These are phyloP conservation scores for Lizonia empirigonia DNA, from an alignment of 2,329 filamentous ascomycete species.

Conservation along the genomic window DNA sequence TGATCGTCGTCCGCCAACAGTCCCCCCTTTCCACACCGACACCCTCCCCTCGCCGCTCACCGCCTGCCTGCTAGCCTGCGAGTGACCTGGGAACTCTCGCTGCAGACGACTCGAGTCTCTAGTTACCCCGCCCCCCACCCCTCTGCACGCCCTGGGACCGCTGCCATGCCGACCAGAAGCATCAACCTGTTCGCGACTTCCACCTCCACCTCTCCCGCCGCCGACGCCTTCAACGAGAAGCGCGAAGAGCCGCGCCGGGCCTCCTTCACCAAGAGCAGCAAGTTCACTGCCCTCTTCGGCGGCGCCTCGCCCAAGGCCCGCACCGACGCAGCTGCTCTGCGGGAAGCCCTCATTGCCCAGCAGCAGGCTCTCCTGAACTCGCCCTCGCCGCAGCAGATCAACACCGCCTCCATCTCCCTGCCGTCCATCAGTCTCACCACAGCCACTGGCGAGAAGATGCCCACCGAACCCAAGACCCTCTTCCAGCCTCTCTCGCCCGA, in stretches of 20 bases:
- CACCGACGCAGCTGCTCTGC: constrained; percentile 65
- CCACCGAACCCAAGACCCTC: constrained; percentile 76
- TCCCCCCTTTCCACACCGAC: constrained; percentile 5
- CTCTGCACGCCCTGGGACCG: constrained; percentile 8
- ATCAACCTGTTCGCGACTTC: constrained; percentile 64
- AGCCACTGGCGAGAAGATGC: constrained; percentile 76
- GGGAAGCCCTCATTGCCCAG: constrained; percentile 67
- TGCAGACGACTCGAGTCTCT: constrained; percentile 6
- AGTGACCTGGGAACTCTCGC: background rate
- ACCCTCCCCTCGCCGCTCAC: background rate
- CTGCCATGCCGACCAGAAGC: constrained; percentile 66
- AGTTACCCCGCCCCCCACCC: background rate
- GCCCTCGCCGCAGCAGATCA: constrained; percentile 68
- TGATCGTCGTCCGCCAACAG: constrained; percentile 8
- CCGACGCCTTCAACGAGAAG: constrained; percentile 61
- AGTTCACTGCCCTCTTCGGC: constrained; percentile 82
- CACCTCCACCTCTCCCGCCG: constrained; percentile 56
- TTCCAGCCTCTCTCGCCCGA: constrained; percentile 88
- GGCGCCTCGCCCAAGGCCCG: constrained; percentile 78
- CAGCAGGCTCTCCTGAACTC: constrained; percentile 67
- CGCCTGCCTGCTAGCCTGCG: background rate
- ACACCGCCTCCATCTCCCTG: constrained; percentile 74
- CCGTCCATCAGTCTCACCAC: constrained; percentile 93
- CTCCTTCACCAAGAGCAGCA: constrained; percentile 65
- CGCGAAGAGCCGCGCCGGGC: constrained; percentile 56